Evolutionary conservation across 2,329 filamentous ascomycete species (phyloP), one percentile per base, ranked within the genome.

Genomic region (Xylogone sp.): DNA sequence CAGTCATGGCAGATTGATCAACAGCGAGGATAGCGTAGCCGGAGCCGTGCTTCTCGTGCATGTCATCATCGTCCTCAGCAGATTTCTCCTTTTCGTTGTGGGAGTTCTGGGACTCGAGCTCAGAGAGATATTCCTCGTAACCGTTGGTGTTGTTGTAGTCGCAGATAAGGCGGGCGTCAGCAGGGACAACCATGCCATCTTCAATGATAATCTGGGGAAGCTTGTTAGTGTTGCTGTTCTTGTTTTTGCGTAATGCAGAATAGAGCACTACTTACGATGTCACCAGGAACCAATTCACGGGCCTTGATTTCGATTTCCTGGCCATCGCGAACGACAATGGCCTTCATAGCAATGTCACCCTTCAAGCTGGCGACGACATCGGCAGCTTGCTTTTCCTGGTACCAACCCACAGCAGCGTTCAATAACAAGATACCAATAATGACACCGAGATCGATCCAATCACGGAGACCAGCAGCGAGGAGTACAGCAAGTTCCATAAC

Each of bases 1-100:
- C 87, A 62, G 87, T 90, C 71, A 90, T 90, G 71, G 87, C 86
- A 66, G 86, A 89, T 74, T 90, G 86, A 75, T 90, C 87, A 62
- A 83, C 82, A 58, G 87, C 86, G 64, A 89, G 74, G 60, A 90
- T 78, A 56, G 83, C 76, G 63, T 83, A 79, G 59, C 86, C 86
- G 58, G 63, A 66, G 24, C 65, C 64, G 78, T 80, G 66, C 81
- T 82, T 64, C 75, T 71, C 59, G 62, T 65, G 75, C 51, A 80
- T 77, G 47, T 76, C 77, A 43, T 80, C 79, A 21, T 82, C 78
- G 24, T 83, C 82, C 1, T 63, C 60, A 34, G 42, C 58, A n/a
- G n/a, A n/a, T 62, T 82, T 79, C 61, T 84, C 78, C 64, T 81
- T 79, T 65, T 79, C 76, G 56, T 74, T 78, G 58, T 81, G 80